These are phyloP conservation scores for Orbilia oligospora DNA, from an alignment of 2,329 filamentous ascomycete genomes.

Conservation along the genomic window DNA sequence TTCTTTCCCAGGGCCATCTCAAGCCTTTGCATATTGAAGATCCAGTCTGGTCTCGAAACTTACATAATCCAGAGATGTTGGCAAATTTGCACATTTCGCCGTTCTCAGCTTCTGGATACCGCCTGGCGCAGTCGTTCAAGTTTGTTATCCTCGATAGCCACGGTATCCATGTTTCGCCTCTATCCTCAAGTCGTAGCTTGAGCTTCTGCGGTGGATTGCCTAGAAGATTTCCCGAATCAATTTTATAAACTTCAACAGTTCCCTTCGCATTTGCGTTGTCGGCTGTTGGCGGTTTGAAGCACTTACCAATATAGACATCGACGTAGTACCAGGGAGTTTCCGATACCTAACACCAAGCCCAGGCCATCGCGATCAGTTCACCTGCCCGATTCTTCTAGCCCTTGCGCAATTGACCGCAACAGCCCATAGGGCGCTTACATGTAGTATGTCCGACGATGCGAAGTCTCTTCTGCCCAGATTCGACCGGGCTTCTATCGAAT, in stretches of 20 bases:
- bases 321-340: slow-evolving; percentile 55
- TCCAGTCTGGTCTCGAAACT: slow-evolving; percentile 1
- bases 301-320: slow-evolving; percentile 51
- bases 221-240: slow-evolving; percentile 6
- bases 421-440: slow-evolving; percentile 36
- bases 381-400: slow-evolving; percentile 33
- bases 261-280: slow-evolving; percentile 15
- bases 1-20: neutral
- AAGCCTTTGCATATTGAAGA: neutral
- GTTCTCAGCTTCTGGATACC: slow-evolving; percentile 34
- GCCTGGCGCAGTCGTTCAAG: slow-evolving; percentile 18
- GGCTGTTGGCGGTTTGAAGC: slow-evolving; percentile 5
- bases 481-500: slow-evolving; percentile 47
- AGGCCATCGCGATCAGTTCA: slow-evolving; percentile 28
- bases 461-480: slow-evolving; percentile 46
- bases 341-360: slow-evolving; percentile 28
- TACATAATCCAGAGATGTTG: slow-evolving; percentile 48
- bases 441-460: slow-evolving; percentile 37
- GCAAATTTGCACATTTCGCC: slow-evolving; percentile 41
- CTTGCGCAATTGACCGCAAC: slow-evolving; percentile 39
- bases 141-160: slow-evolving; percentile 43
- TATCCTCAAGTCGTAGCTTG: slow-evolving; percentile 45
- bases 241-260: neutral
- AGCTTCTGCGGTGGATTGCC: slow-evolving; percentile 44
- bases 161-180: slow-evolving; percentile 47